Percentiles rank a stretch among this genome's conserved stretches.
Evolutionary conservation across 805 yeast genomes (phyloP).

Genomic region (Saturnispora gosingensis): DNA sequence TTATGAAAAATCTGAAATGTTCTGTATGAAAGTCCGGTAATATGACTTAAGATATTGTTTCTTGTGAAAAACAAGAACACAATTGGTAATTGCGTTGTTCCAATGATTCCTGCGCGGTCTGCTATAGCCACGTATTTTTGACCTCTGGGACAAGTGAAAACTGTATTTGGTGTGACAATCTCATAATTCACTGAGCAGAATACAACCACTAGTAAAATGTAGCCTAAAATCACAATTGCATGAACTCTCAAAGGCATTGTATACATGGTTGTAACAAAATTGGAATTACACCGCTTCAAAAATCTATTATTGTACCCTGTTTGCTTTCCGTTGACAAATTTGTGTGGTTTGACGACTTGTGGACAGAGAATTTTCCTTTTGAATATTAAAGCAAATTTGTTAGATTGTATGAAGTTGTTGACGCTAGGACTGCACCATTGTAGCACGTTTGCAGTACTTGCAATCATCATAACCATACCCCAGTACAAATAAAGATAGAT

Average conservation of each 20-base stretch:
- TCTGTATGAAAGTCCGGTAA: conserved; percentile 29
- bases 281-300: conserved; percentile 4
- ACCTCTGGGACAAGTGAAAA: conserved; percentile 25
- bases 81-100: conserved; percentile 31
- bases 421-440: conserved; percentile 30
- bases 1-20: conserved; percentile 30
- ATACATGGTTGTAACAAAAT: conserved; percentile 11
- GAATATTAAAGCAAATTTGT: conserved; percentile 21
- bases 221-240: conserved; percentile 22
- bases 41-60: conserved; percentile 24
- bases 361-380: conserved; percentile 28
- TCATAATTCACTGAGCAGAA: conserved; percentile 25
- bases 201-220: conserved; percentile 20
- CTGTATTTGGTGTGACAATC: conserved; percentile 22
- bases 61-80: conserved; percentile 29
- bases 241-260: conserved; percentile 29
- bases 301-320: background rate
- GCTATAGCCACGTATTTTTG: conserved; percentile 28
- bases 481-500: conserved; percentile 25
- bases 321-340: background rate
- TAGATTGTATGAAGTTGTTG: conserved; percentile 18
- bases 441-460: conserved; percentile 21
- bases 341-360: conserved; percentile 21
- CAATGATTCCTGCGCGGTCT: conserved; percentile 40
- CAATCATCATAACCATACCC: conserved; percentile 22